Evolutionary conservation across 768 basidiomycete species (phyloP).

Genomic region (Collybia sordida): DNA sequence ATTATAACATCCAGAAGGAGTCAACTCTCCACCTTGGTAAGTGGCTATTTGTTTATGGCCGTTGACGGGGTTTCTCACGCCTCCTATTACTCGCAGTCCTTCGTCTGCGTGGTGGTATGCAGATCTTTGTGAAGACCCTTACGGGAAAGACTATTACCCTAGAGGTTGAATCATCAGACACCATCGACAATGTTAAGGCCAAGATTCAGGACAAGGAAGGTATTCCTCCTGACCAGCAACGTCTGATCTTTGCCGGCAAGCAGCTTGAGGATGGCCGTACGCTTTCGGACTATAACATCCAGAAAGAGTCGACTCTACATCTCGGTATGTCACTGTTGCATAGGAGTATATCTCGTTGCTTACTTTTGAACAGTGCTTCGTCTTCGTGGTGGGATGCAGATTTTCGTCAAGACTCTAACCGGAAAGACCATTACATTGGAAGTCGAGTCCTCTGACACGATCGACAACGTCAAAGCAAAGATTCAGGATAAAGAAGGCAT

Average conservation of each 20-base stretch:
- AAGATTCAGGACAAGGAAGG: constrained; percentile 23
- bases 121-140: constrained; percentile 1
- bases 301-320: constrained; percentile 68
- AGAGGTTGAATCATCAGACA: constrained; percentile 21
- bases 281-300: constrained; percentile 36
- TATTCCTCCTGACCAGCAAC: constrained; percentile 20
- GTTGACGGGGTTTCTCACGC: constrained; percentile 32
- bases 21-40: constrained; percentile 54
- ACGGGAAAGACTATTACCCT: constrained; percentile 11
- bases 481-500: constrained; percentile 22
- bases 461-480: constrained; percentile 20
- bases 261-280: constrained; percentile 38
- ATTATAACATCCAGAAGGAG: constrained; percentile 44
- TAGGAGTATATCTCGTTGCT: constrained; percentile 3
- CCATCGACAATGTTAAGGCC: constrained; percentile 20
- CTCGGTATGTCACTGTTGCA: constrained; percentile 17
- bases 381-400: constrained; percentile 31
- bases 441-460: constrained; percentile 19
- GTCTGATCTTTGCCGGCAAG: constrained; percentile 26
- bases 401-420: constrained; percentile 21
- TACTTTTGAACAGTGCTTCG: constrained; percentile 21
- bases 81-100: constrained; percentile 16
- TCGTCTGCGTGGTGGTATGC: constrained; percentile 30
- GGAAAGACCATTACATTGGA: constrained; percentile 21
- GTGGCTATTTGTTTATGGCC: constrained; percentile 4